Conservation (phyloP, 805 yeast species). For the Hagleromyces aurorensis region DNA sequence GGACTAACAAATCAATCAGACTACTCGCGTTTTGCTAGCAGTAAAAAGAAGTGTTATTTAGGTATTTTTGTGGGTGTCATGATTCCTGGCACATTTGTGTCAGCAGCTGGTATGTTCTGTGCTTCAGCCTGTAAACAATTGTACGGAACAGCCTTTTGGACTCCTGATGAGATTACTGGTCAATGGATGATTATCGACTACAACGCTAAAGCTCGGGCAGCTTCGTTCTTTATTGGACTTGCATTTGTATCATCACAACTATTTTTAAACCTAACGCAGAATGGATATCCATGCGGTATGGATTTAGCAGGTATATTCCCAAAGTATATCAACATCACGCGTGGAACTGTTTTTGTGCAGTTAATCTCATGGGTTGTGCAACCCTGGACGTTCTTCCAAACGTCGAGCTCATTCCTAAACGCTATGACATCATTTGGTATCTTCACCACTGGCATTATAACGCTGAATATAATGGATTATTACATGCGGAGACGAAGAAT, state of each 20-base stretch:
- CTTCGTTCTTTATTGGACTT: slow-evolving; percentile 35
- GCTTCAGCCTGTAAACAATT: slow-evolving; percentile 31
- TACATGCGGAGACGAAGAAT: slow-evolving; percentile 29
- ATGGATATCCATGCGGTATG: slow-evolving; percentile 36
- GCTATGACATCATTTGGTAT: slow-evolving; percentile 36
- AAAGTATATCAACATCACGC: slow-evolving; percentile 27
- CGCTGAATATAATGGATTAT: slow-evolving; percentile 33
- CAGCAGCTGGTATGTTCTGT: slow-evolving; percentile 34
- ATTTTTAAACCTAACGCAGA: slow-evolving; percentile 31
- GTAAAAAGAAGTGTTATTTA: slow-evolving; percentile 19
- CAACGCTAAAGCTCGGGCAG: slow-evolving; percentile 33
- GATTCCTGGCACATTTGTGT: slow-evolving; percentile 33
- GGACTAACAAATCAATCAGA: slow-evolving; percentile 37
- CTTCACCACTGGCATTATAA: slow-evolving; percentile 33
- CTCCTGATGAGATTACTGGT: slow-evolving; percentile 33
- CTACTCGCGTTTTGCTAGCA: slow-evolving; percentile 34
- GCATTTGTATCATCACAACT: slow-evolving; percentile 32
- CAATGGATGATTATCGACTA: slow-evolving; percentile 35
- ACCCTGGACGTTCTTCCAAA: slow-evolving; percentile 36
- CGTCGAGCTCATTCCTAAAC: slow-evolving; percentile 30
- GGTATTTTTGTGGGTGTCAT: slow-evolving; percentile 32
- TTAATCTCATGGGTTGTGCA: slow-evolving; percentile 33
- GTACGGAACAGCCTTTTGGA: slow-evolving; percentile 34
- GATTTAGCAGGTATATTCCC: slow-evolving; percentile 32
- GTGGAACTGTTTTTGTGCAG: slow-evolving; percentile 33